Base-by-base conservation (phyloP, 2,329 filamentous ascomycete species). In the Malbranchea cinnamomea region DNA sequence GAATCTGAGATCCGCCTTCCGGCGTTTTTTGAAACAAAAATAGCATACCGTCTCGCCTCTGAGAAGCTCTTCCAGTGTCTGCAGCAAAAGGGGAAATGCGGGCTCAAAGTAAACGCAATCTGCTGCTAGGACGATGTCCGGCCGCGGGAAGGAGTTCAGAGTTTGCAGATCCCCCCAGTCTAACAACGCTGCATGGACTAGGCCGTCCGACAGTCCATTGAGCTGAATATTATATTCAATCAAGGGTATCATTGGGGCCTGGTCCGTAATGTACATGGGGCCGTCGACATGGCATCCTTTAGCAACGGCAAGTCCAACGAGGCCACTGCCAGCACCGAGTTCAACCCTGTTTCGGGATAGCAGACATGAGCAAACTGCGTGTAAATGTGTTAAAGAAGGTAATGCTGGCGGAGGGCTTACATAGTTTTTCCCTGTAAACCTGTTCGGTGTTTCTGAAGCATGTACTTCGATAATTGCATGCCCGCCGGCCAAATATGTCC, bases 81-180 rank as follows among this genome's bases (percentile, higher is more conserved):
- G 60, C 47, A 89, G 68, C 26, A 98, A 67, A 19, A 94, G 63
- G 17, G 87, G 85, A 48, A 95, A 95, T 1, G 89, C 82, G 2
- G 87, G 84, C 55, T 95, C 89, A 53, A 92, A 92, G 61, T 95
- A 98, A 28, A 93, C 84, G 56, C 87, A 95, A 54, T 95, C 89
- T 23, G 85, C 87, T 3, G 89, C 89, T n/a, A 95, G 67, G 33
- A 98, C 74, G 32, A 93, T 64, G 45, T 85, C 74, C 11, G 84
- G 82, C 64, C 62, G 32, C 63, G 40, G 31, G 19, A 59, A 49
- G 29, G 61, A 38, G 33, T 43, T 31, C 34, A 54, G 32, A 36
- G 57, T 50, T 18, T 51, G 47, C 10, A 59, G 45, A 18, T 56
- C 47, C 11, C 65, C 67, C 87, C 87, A 94, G 52, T 94, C 80